These are phyloP conservation scores for Arthrobotrys megalospora DNA, from an alignment of 2,329 filamentous ascomycete species.

Conservation along the genomic window DNA sequence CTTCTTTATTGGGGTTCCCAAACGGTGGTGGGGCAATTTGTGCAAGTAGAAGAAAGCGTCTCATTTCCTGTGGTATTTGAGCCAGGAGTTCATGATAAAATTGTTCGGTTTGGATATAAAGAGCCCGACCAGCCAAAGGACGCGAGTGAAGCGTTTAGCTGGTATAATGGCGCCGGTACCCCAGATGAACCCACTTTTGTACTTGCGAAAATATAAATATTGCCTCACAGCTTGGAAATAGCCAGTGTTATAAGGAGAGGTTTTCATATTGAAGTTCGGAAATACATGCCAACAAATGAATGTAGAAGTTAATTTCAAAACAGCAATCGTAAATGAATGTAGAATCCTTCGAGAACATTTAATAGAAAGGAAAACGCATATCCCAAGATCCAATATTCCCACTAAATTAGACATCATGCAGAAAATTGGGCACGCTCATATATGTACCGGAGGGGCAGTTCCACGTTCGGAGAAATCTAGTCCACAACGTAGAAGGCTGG, in stretches of 20 bases:
- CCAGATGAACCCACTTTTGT: constrained; percentile 6
- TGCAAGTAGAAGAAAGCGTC: constrained; percentile 22
- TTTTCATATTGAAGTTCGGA: no score
- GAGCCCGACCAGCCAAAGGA: constrained; percentile 20
- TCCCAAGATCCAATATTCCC: no score
- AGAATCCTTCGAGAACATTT: no score
- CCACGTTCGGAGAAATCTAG: neutral
- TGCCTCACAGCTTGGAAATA: neutral
- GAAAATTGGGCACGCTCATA: no score
- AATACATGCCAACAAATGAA: no score
- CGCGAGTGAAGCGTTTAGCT: constrained; percentile 1
- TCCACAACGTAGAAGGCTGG: constrained; percentile 4
- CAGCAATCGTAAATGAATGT: no score
- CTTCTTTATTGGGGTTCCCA: constrained; percentile 18
- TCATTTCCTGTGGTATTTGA: constrained; percentile 14
- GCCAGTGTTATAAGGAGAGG: no score
- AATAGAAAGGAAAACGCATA: no score
- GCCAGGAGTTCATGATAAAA: neutral
- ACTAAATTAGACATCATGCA: no score
- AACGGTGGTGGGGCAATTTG: constrained; percentile 1
- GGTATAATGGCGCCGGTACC: constrained; percentile 11
- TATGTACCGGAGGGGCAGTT: neutral
- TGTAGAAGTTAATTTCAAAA: no score
- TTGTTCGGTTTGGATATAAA: constrained; percentile 22
- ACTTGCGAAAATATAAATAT: neutral